phyloP scores from a whole-genome alignment of 2,329 filamentous ascomycete genomes.

The Cordyceps fumosorosea region DNA sequence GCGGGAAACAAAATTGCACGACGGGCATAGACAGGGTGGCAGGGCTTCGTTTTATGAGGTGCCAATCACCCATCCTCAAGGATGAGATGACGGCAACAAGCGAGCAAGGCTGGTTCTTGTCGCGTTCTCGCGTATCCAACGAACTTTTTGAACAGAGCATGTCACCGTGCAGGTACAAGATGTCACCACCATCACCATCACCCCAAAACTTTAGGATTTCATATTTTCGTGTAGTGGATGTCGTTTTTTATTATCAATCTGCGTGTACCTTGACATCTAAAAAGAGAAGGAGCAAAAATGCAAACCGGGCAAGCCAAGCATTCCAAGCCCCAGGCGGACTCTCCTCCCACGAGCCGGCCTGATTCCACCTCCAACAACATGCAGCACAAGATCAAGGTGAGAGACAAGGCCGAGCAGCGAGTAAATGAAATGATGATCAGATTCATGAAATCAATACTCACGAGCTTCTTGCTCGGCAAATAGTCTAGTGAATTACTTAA shows the following conservation, averaged over 20 bases:
- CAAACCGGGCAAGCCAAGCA: background rate
- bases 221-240: background rate
- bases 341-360: background rate
- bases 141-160: too few relatives aligned
- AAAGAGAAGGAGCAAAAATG: background rate
- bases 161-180: too few relatives aligned
- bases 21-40: too few relatives aligned
- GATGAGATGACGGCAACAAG: too few relatives aligned
- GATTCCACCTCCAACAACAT: background rate
- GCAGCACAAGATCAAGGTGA: background rate
- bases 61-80: too few relatives aligned
- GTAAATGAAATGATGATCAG: background rate
- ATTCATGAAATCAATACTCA: conserved; percentile 7
- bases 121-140: too few relatives aligned
- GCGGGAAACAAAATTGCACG: too few relatives aligned
- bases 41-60: too few relatives aligned
- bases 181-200: too few relatives aligned
- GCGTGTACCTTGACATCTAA: background rate
- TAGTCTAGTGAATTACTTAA: conserved; percentile 12
- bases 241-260: background rate
- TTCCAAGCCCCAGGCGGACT: background rate
- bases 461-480: conserved; percentile 9
- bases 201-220: background rate
- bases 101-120: too few relatives aligned
- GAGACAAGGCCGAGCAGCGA: background rate